A percentile compares a stretch with the other conserved stretches of the same genome.
Conservation (phyloP, 2,329 filamentous ascomycete genomes). For the Bipolaris oryzae region DNA sequence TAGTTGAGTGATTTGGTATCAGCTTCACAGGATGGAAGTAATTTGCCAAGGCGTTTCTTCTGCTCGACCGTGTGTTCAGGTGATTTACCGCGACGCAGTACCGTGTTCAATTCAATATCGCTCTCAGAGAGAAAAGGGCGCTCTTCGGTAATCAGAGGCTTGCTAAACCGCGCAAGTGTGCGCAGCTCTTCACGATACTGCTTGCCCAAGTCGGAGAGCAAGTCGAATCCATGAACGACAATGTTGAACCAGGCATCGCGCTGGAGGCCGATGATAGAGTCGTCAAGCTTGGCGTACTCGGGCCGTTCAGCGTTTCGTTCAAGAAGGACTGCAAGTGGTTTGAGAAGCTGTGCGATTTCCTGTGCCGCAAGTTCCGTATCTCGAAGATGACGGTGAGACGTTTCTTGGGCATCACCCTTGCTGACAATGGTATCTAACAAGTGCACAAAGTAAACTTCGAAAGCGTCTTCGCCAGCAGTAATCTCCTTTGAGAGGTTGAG, state of each 20-base stretch:
- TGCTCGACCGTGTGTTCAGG: conserved; percentile 78
- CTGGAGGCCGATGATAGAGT: conserved; percentile 68
- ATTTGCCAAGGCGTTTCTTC: conserved; percentile 75
- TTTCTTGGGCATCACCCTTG: conserved; percentile 82
- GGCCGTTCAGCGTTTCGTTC: conserved; percentile 59
- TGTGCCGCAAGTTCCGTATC: conserved; percentile 82
- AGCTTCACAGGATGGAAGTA: conserved; percentile 75
- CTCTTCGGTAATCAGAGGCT: conserved; percentile 85
- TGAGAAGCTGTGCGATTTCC: conserved; percentile 86
- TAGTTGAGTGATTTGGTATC: conserved; percentile 87
- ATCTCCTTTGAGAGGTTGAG: conserved; percentile 76
- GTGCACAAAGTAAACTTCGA: conserved; percentile 82
- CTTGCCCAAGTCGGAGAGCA: conserved; percentile 73
- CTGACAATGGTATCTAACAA: conserved; percentile 86
- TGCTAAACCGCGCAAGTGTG: conserved; percentile 83
- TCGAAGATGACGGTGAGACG: conserved; percentile 71
- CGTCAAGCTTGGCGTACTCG: conserved; percentile 62
- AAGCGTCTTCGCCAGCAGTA: conserved; percentile 72
- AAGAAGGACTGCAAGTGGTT: conserved; percentile 85
- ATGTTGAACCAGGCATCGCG: conserved; percentile 99
- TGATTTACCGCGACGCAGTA: conserved; percentile 84
- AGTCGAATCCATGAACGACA: conserved; percentile 86
- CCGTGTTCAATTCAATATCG: conserved; percentile 94
- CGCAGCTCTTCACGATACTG: conserved; percentile 78
- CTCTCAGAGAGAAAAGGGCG: conserved; percentile 90